Evolutionary conservation across 208 protist species (phyloP).

Genomic region (Angomonas ambiguus): DNA sequence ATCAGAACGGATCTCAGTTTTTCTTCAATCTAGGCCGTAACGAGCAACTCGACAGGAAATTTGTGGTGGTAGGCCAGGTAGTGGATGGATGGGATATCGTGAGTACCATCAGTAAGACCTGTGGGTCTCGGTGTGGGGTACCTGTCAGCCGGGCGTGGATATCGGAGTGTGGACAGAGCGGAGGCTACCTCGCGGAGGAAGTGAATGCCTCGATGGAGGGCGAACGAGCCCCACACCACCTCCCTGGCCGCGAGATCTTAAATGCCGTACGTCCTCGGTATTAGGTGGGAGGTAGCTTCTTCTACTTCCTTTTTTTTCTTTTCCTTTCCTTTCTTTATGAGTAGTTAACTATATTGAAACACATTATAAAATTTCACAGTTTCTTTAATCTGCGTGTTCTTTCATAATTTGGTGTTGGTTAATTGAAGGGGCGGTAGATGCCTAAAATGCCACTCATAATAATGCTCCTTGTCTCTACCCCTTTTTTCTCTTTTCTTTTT

Average conservation of each 20-base stretch:
- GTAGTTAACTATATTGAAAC: conserved; percentile 5
- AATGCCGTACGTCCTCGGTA: conserved; percentile 76
- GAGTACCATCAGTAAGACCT: conserved; percentile 42
- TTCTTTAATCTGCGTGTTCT: conserved; percentile 10
- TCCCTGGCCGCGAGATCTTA: conserved; percentile 78
- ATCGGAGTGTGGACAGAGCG: conserved; percentile 82
- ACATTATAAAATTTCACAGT: conserved; percentile 7
- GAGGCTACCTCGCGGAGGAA: conserved; percentile 66
- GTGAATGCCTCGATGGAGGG: conserved; percentile 39
- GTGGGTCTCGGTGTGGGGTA: conserved; percentile 77
- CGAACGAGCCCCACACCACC: conserved; percentile 47
- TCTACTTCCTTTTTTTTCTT: neutral
- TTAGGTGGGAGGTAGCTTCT: conserved; percentile 14
- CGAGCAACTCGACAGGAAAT: conserved; percentile 87
- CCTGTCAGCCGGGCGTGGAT: conserved; percentile 87
- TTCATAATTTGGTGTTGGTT: no score
- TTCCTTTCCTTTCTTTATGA: conserved; percentile 5
- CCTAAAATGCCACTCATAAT: no score
- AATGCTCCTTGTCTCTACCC: conserved; percentile 2
- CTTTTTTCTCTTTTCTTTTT: conserved; percentile 12
- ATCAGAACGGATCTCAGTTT: conserved; percentile 92
- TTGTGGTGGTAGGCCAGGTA: conserved; percentile 90
- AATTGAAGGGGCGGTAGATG: no score
- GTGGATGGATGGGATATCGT: conserved; percentile 83
- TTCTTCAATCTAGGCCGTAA: conserved; percentile 85